Evolutionary conservation across 2,329 filamentous ascomycete species (phyloP).

Genomic region (Trichoderma lentiforme): DNA sequence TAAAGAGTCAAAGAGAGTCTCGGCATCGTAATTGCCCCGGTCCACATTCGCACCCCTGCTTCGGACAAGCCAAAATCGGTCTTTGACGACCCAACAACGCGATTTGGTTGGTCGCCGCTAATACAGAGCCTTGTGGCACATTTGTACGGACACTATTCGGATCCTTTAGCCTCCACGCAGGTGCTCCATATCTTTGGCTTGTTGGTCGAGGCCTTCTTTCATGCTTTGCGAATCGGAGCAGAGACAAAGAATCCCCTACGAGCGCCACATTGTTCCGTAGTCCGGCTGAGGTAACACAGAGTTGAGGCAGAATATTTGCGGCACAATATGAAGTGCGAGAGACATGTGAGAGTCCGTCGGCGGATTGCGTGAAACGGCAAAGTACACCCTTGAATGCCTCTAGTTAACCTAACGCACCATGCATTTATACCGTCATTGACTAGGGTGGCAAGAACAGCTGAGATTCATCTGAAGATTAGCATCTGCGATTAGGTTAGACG

Average conservation of each 20-base stretch:
- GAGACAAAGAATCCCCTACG: not conserved
- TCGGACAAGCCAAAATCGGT: not conserved
- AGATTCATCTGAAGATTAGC: not conserved
- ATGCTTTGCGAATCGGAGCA: not conserved
- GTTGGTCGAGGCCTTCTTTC: not conserved
- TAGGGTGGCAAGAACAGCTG: not conserved
- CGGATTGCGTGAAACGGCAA: not conserved
- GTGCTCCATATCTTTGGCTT: not conserved
- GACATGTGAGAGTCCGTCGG: not conserved
- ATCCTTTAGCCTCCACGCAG: not conserved
- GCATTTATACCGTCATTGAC: not conserved
- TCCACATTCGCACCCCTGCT: not conserved
- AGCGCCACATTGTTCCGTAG: not conserved
- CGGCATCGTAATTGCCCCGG: conserved; percentile 10
- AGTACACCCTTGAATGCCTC: not conserved
- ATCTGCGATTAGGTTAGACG: not conserved
- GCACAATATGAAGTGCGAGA: not conserved
- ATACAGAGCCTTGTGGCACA: not conserved
- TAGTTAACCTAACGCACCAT: not conserved
- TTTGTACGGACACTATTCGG: not conserved
- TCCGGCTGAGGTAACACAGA: not conserved
- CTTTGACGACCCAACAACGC: not conserved
- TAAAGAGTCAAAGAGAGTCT: not conserved
- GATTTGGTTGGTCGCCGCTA: not conserved
- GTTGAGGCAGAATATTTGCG: not conserved